Evolutionary conservation across 2,329 filamentous ascomycete genomes (phyloP), one percentile per base, ranked within the genome.

Genomic region (Lecanicillium sp.): DNA sequence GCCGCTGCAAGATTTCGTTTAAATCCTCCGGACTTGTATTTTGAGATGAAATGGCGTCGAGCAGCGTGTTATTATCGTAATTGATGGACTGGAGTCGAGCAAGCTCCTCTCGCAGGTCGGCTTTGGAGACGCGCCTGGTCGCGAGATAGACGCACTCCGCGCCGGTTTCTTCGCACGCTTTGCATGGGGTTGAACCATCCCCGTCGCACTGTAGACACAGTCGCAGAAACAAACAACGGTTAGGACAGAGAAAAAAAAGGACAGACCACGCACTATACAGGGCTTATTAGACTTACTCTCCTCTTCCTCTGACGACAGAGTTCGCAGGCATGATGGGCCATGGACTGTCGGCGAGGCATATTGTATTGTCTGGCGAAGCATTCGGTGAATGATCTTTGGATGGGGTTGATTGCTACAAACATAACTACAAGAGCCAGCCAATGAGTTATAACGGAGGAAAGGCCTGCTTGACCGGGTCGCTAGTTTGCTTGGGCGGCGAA

Each of bases 121-220:
- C 45, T 6, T 48, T 48, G 38, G 45, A 48, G 37, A 48, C 23
- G 17, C 30, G 45, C 9, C 29, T 19, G 11, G 45, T n/a, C 3
- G 29, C 30, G 15, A 42, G 24, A 30, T 42, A 48, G 0, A 48
- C 37, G 17, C 45, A 48, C 9, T 42, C 37, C 3, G 27, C 37
- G 30, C 29, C 45, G 11, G 5, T n/a, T 23, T 48, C 45, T 17
- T 24, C 15, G 17, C 45, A 48, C 4, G 37, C 38, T 24, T 19
- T 29, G 45, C 45, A 48, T 20, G 45, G n/a, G 17, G 3, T 29
- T 14, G 21, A 3, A 17, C 45, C 45, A 35, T 36, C 32, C 35
- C 45, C 38, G 23, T 48, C 20, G 45, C 45, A 48, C 45, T 48
- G 24, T 14, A n/a, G n/a, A n/a, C n/a, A n/a, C n/a, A n/a, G n/a